Conservation (phyloP, 306 rosid genomes). For the Casuarina equisetifolia region DNA sequence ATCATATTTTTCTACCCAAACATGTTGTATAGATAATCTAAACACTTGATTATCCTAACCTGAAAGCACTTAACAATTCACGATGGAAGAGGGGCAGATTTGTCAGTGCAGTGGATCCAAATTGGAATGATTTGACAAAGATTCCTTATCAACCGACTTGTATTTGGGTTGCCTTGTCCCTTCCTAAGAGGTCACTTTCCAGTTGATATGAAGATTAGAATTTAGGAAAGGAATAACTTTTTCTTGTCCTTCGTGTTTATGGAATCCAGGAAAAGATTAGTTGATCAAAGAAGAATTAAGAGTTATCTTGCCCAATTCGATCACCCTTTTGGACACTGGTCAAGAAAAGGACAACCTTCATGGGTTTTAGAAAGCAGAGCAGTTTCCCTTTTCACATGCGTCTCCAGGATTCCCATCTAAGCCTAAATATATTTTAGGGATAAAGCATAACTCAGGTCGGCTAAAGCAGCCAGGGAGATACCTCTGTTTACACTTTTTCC, state of each 20-base stretch:
- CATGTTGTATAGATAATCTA: too few species aligned
- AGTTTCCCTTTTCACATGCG: slow-evolving; percentile 1
- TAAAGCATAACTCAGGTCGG: background rate
- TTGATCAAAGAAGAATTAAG: slow-evolving; percentile 23
- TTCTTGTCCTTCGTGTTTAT: slow-evolving; percentile 41
- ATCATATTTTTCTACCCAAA: too few species aligned
- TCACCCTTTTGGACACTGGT: slow-evolving; percentile 23
- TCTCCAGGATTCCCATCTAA: slow-evolving; percentile 3
- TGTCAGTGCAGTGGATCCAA: slow-evolving; percentile 35
- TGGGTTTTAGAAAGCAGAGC: slow-evolving; percentile 19
- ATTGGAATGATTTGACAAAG: slow-evolving; percentile 29
- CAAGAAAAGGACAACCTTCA: slow-evolving; percentile 14
- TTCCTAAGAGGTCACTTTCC: slow-evolving; percentile 26
- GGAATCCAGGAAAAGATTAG: slow-evolving; percentile 25
- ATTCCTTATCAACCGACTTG: slow-evolving; percentile 57
- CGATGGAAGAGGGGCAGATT: slow-evolving; percentile 36
- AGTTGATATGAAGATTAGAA: slow-evolving; percentile 33
- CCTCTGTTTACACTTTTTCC: background rate
- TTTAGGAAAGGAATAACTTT: slow-evolving; percentile 46
- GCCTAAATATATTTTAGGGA: background rate
- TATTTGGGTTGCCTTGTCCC: slow-evolving; percentile 52
- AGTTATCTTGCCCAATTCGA: slow-evolving; percentile 22
- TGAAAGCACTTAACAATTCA: background rate
- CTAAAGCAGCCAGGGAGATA: background rate
- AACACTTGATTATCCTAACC: background rate